phyloP scores from a whole-genome alignment of 306 rosid species.

The Casuarina cunninghamiana region DNA sequence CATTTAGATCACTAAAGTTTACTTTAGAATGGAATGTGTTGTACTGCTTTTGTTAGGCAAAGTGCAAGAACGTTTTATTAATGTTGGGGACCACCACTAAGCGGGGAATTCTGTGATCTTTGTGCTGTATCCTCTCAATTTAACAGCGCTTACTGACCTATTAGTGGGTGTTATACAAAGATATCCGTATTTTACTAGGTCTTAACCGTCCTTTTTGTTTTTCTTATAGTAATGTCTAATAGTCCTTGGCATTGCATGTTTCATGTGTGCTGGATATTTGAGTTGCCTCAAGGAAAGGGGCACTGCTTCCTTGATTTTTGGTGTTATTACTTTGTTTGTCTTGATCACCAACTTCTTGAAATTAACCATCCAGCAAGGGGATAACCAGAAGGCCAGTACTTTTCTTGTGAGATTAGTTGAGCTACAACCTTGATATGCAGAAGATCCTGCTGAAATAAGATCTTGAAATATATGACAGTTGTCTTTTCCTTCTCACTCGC shows the following conservation, averaged over 20 bases:
- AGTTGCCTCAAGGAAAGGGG: background rate
- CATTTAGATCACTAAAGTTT: background rate
- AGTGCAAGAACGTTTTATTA: background rate
- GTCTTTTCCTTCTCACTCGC: background rate
- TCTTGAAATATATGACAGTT: background rate
- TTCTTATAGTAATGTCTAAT: background rate
- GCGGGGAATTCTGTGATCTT: background rate
- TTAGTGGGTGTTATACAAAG: background rate
- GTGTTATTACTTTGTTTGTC: background rate
- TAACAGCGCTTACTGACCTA: background rate
- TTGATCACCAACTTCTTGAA: background rate
- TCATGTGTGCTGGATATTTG: background rate
- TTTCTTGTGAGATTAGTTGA: background rate
- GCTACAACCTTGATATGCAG: background rate
- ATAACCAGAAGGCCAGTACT: background rate
- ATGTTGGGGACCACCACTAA: background rate
- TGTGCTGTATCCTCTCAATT: background rate
- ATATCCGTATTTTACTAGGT: background rate
- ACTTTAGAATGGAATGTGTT: slow-evolving; percentile 5
- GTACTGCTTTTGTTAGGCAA: background rate
- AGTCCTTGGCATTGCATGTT: background rate
- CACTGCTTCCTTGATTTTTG: background rate
- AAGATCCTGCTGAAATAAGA: background rate
- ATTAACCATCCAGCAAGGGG: background rate
- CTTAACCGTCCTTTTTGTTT: background rate